A percentile compares a stretch with the other conserved stretches of the same genome.
phyloP scores from a whole-genome alignment of 805 yeast genomes.

The Yamadazyma sp. region DNA sequence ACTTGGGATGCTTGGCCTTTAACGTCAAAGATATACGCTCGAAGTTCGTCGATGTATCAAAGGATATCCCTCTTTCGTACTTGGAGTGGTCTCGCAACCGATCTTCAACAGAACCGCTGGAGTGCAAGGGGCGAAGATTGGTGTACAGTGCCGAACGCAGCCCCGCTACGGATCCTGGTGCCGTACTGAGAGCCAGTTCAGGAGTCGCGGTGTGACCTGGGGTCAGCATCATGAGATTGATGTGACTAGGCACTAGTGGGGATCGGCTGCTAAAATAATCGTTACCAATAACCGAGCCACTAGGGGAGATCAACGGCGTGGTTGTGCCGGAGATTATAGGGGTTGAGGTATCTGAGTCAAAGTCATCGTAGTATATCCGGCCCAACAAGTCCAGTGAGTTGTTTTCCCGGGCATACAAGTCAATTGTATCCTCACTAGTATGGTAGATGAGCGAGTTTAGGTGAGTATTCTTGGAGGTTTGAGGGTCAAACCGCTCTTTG shows the following conservation, averaged over 20 bases:
- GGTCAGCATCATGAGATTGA: not conserved
- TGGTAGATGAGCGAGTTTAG: constrained; percentile 40
- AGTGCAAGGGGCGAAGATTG: constrained; percentile 16
- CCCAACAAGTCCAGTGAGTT: constrained; percentile 41
- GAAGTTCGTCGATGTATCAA: constrained; percentile 36
- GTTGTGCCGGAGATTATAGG: constrained; percentile 19
- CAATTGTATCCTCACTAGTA: constrained; percentile 38
- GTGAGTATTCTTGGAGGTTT: constrained; percentile 38
- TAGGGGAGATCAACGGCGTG: constrained; percentile 19
- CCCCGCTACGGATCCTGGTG: constrained; percentile 4
- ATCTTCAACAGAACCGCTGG: constrained; percentile 14
- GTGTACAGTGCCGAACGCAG: constrained; percentile 9
- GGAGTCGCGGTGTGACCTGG: constrained; percentile 1
- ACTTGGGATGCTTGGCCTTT: constrained; percentile 43
- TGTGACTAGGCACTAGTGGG: not conserved
- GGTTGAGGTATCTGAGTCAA: constrained; percentile 31
- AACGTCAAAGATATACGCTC: constrained; percentile 37
- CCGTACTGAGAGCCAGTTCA: constrained; percentile 3
- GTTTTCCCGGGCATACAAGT: constrained; percentile 37
- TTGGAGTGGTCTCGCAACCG: constrained; percentile 15
- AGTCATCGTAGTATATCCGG: constrained; percentile 43
- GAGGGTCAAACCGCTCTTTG: constrained; percentile 19
- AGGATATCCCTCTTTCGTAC: constrained; percentile 41
- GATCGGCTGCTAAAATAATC: constrained; percentile 16
- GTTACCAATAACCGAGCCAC: constrained; percentile 13